Percentiles rank a stretch among this genome's conserved stretches.
These are phyloP conservation scores for Volutella citrinella DNA, from an alignment of 2,329 filamentous ascomycete genomes.

Conservation along the genomic window DNA sequence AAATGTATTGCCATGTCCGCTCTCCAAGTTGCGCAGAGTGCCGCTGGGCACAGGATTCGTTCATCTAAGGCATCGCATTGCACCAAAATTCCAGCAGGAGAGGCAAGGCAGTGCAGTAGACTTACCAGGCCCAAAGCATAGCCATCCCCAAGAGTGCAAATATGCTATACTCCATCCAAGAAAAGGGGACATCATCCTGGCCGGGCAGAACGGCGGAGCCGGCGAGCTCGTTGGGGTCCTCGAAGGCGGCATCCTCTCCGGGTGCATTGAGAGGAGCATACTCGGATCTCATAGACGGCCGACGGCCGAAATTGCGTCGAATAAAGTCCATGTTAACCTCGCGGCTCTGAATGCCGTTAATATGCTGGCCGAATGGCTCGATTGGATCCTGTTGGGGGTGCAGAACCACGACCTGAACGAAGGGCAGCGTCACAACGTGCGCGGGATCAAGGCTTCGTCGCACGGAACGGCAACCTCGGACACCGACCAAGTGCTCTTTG, in stretches of 20 bases:
- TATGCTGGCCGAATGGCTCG: too few species aligned
- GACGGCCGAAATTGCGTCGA: slow-evolving; percentile 21
- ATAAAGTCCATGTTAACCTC: slow-evolving; percentile 24
- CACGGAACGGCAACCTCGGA: too few species aligned
- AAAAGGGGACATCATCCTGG: slow-evolving; percentile 58
- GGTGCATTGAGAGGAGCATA: slow-evolving; percentile 34
- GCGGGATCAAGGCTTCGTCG: too few species aligned
- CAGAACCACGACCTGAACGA: too few species aligned
- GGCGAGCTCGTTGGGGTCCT: slow-evolving; percentile 25
- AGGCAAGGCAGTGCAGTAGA: background rate
- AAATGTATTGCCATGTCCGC: too few species aligned
- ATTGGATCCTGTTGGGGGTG: too few species aligned
- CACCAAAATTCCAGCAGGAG: background rate
- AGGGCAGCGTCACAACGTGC: too few species aligned
- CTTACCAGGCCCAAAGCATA: slow-evolving; percentile 97
- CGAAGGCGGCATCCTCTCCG: too few species aligned
- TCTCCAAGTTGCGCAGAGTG: too few species aligned
- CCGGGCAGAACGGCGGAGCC: slow-evolving; percentile 27
- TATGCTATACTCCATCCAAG: slow-evolving; percentile 80
- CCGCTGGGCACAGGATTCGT: too few species aligned
- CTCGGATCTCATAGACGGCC: slow-evolving; percentile 22
- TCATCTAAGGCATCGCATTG: slow-evolving; percentile 2
- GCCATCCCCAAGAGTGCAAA: slow-evolving; percentile 84
- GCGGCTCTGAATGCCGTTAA: slow-evolving; percentile 2
- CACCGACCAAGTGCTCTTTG: too few species aligned